Conservation (phyloP, 2,329 filamentous ascomycete genomes). For the Tolypocladium pustulatum region DNA sequence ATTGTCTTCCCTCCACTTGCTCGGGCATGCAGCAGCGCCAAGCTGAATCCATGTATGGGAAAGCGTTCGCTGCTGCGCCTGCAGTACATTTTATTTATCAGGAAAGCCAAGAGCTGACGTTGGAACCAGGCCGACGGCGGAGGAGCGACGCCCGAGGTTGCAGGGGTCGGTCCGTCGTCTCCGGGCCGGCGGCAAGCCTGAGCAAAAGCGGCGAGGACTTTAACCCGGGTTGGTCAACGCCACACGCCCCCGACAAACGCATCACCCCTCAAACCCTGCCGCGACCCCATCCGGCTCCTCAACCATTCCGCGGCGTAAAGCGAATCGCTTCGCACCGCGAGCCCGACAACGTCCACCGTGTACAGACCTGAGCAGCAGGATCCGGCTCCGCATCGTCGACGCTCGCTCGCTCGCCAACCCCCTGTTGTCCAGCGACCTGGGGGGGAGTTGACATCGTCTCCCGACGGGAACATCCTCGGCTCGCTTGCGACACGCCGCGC, state of each 20-base stretch:
- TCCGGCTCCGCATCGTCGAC: not conserved
- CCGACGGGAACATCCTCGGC: not conserved
- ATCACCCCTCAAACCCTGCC: not conserved
- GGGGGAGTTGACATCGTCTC: not conserved
- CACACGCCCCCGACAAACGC: not conserved
- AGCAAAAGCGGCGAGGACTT: not conserved
- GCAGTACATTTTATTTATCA: not conserved
- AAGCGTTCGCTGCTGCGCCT: not conserved
- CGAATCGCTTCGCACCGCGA: not conserved
- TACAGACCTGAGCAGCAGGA: not conserved
- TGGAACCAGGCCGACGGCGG: not conserved
- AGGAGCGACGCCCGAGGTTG: not conserved
- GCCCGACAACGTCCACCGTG: not conserved
- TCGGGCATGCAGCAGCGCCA: not conserved
- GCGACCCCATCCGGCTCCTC: not conserved
- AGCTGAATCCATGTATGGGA: not conserved
- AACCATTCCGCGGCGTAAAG: not conserved
- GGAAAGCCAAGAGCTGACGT: not conserved
- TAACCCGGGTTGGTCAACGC: not conserved
- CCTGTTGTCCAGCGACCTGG: not conserved
- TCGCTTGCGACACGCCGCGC: not conserved
- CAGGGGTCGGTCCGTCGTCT: not conserved
- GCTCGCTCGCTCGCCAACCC: not conserved
- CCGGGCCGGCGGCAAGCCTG: too few species aligned
- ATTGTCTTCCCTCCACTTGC: not conserved